Percentiles rank a stretch among this genome's conserved stretches.
These are phyloP conservation scores for Nicotiana knightiana DNA, from an alignment of 257 asterid species.

Conservation along the genomic window DNA sequence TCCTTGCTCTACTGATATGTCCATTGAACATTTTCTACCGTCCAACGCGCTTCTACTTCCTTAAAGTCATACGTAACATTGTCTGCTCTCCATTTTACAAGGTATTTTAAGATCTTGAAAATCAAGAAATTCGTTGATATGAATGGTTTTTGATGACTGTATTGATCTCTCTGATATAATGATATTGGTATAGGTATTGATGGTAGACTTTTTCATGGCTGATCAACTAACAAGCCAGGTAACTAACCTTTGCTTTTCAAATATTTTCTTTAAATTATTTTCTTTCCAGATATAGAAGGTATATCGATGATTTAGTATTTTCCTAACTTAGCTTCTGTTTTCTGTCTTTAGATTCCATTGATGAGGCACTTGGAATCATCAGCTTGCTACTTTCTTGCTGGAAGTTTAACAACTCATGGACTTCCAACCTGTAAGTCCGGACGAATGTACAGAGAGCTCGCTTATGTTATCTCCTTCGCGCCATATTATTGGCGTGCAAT, in stretches of 20 bases:
- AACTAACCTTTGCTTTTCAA: background rate
- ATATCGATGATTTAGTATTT: background rate
- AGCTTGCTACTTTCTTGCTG: conserved; percentile 74
- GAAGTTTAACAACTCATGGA: conserved; percentile 56
- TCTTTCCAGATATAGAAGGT: background rate
- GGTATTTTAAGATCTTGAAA: conserved; percentile 28
- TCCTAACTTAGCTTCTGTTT: background rate
- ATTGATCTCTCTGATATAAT: background rate
- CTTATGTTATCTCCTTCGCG: conserved; percentile 80
- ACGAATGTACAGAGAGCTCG: conserved; percentile 69
- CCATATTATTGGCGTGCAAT: conserved; percentile 97
- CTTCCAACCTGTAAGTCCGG: conserved; percentile 72
- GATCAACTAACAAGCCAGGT: conserved; percentile 99
- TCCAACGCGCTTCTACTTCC: conserved; percentile 67
- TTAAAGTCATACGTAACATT: conserved; percentile 71
- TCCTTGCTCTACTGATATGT: conserved; percentile 44
- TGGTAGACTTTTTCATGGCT: conserved; percentile 98
- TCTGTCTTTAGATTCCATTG: conserved; percentile 53
- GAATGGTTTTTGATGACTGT: background rate
- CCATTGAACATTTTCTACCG: conserved; percentile 81
- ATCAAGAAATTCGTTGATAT: background rate
- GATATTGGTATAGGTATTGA: conserved; percentile 43
- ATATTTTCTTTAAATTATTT: background rate
- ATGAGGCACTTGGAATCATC: conserved; percentile 93
- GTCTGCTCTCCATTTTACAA: conserved; percentile 87